phyloP scores from a whole-genome alignment of 306 rosid species.

The Abrus precatorius region DNA sequence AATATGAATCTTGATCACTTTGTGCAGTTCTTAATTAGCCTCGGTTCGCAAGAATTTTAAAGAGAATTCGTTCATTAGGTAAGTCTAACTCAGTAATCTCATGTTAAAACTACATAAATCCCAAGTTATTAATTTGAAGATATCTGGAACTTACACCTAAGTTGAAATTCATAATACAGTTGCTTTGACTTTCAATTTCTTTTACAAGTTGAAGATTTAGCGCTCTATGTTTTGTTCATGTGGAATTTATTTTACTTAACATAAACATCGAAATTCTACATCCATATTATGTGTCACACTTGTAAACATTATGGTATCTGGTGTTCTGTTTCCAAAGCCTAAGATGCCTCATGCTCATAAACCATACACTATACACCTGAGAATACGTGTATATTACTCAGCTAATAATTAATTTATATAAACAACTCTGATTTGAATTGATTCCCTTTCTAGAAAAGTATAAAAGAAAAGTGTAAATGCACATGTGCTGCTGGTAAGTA shows the following conservation, averaged over 20 bases:
- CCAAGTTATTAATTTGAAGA: neutral
- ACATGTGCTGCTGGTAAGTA: neutral
- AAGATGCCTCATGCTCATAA: neutral
- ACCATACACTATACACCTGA: neutral
- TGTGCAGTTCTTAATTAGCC: no score
- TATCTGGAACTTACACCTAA: neutral
- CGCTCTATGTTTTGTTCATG: neutral
- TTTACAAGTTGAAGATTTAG: neutral
- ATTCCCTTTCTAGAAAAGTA: conserved; percentile 12
- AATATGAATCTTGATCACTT: no score
- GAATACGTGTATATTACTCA: neutral
- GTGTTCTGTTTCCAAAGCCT: conserved; percentile 1
- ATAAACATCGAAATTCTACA: neutral
- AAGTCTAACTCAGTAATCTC: neutral
- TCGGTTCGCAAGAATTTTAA: no score
- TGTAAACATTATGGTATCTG: neutral
- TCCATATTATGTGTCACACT: neutral
- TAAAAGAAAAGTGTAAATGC: neutral
- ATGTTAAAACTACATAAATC: no score
- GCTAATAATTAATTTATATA: neutral
- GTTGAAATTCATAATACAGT: neutral
- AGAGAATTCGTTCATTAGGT: no score
- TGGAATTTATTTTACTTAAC: neutral
- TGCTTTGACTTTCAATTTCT: neutral
- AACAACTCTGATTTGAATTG: conserved; percentile 28